phyloP scores from a whole-genome alignment of 768 basidiomycete species.

The Naganishia antarctica region DNA sequence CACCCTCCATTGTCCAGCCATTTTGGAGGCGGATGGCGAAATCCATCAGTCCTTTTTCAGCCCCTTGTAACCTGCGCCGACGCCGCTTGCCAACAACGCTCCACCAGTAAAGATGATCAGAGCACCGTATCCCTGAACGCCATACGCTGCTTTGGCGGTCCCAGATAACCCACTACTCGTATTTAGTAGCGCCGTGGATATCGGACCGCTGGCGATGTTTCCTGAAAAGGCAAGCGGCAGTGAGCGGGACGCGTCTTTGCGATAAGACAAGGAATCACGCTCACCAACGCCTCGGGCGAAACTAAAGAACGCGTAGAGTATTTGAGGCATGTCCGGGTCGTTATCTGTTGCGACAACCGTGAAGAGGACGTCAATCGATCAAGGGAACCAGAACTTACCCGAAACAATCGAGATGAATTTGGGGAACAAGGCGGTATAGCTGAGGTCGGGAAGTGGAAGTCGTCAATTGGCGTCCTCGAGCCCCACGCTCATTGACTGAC shows the following conservation, averaged over 20 bases:
- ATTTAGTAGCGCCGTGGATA: constrained; percentile 30
- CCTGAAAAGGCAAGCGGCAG: constrained; percentile 8
- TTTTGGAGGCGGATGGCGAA: too few species aligned
- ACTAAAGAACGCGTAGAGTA: constrained; percentile 34
- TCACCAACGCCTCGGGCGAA: constrained; percentile 29
- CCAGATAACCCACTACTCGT: constrained; percentile 12
- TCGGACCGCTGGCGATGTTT: constrained; percentile 32
- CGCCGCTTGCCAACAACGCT: constrained; percentile 29
- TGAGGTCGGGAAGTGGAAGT: too few species aligned
- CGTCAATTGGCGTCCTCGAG: too few species aligned
- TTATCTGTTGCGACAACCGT: constrained; percentile 15
- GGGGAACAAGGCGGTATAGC: constrained; percentile 34
- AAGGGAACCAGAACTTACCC: constrained; percentile 16
- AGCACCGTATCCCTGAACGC: constrained; percentile 32
- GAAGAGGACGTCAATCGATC: neutral
- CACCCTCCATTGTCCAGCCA: too few species aligned
- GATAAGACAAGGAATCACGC: too few species aligned
- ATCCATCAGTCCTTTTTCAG: constrained; percentile 29
- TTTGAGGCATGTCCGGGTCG: constrained; percentile 32
- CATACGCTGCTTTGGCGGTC: constrained; percentile 32
- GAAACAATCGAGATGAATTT: constrained; percentile 32
- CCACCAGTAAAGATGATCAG: constrained; percentile 34
- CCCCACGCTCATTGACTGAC: too few species aligned
- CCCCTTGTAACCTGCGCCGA: constrained; percentile 34
- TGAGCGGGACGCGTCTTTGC: too few species aligned